Percentiles rank a stretch among this genome's conserved stretches.
These are phyloP conservation scores for Coemansia sp. DNA, from an alignment of 192 early-diverging fungal species.

Conservation along the genomic window DNA sequence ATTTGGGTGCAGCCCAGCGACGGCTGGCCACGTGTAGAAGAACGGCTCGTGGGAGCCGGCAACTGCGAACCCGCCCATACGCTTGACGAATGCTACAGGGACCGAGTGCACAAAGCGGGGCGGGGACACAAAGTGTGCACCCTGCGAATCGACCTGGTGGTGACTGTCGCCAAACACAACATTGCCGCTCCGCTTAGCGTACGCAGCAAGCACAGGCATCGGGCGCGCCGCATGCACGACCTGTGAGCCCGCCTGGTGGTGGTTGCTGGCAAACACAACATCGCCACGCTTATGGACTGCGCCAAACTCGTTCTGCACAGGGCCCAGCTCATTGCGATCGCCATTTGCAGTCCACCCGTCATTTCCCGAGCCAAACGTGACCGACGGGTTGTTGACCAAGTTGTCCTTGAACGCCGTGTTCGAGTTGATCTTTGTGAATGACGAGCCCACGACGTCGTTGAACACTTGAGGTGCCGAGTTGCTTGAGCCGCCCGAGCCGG, in stretches of 20 bases:
- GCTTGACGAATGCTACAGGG: slow-evolving; percentile 24
- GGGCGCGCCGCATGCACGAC: slow-evolving; percentile 2
- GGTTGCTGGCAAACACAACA: slow-evolving; percentile 50
- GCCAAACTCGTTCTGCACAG: slow-evolving; percentile 50
- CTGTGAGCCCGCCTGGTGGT: slow-evolving; percentile 33
- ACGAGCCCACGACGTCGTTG: slow-evolving; percentile 47
- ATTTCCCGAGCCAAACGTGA: slow-evolving; percentile 39
- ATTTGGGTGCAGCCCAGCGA: slow-evolving; percentile 6
- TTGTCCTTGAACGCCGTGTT: slow-evolving; percentile 52
- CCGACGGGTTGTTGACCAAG: slow-evolving; percentile 50
- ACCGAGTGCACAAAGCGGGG: slow-evolving; percentile 2
- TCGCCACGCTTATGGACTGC: slow-evolving; percentile 24
- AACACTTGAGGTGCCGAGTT: slow-evolving; percentile 25
- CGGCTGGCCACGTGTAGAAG: background rate
- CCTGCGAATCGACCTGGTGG: slow-evolving; percentile 32
- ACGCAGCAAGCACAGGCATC: slow-evolving; percentile 25
- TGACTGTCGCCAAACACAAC: slow-evolving; percentile 50
- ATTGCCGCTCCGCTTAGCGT: slow-evolving; percentile 29
- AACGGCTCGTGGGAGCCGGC: slow-evolving; percentile 23
- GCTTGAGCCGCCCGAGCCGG: slow-evolving; percentile 7
- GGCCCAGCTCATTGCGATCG: slow-evolving; percentile 42
- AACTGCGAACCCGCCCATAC: slow-evolving; percentile 31
- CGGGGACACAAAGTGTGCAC: background rate
- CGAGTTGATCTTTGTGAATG: slow-evolving; percentile 45
- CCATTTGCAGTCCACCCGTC: slow-evolving; percentile 55